Percentiles rank a stretch among this genome's conserved stretches.
These are phyloP conservation scores for Echites panduratus DNA, from an alignment of 257 asterid species.

Conservation along the genomic window DNA sequence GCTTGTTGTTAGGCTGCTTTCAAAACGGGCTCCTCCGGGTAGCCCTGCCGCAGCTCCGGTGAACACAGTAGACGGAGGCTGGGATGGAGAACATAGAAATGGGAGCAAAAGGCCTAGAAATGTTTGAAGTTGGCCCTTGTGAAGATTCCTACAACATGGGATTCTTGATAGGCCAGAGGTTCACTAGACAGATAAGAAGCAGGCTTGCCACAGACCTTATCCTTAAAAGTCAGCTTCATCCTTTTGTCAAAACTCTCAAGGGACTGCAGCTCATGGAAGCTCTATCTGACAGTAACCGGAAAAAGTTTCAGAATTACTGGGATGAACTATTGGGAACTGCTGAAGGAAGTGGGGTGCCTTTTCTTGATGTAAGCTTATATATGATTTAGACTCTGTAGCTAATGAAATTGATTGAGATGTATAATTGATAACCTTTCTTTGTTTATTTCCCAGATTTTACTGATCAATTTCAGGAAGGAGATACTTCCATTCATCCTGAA, in stretches of 20 bases:
- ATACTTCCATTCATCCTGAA: conserved; percentile 57
- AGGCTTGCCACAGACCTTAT: conserved; percentile 57
- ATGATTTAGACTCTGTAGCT: not conserved
- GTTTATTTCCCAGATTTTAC: conserved; percentile 47
- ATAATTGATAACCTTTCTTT: not conserved
- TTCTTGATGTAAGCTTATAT: conserved; percentile 46
- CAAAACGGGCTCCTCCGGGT: not conserved
- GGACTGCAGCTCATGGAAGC: conserved; percentile 49
- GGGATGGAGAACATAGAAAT: conserved; percentile 15
- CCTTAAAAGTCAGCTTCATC: conserved; percentile 69
- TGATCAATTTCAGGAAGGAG: conserved; percentile 82
- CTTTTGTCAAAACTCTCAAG: conserved; percentile 49
- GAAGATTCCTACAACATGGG: conserved; percentile 49
- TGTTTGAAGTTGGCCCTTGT: conserved; percentile 69
- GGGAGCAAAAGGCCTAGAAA: conserved; percentile 26
- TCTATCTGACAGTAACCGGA: conserved; percentile 36
- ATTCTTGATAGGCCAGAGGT: conserved; percentile 53
- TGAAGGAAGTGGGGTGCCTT: conserved; percentile 57
- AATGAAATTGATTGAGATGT: not conserved
- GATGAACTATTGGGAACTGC: conserved; percentile 81
- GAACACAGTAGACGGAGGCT: not conserved
- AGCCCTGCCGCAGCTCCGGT: not conserved
- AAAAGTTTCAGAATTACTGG: conserved; percentile 61
- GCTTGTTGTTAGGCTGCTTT: not conserved
- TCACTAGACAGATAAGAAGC: conserved; percentile 48